Evolutionary conservation across 495 filamentous ascomycete genomes (phyloP).

Genomic region (Chlorociboria aeruginascens): DNA sequence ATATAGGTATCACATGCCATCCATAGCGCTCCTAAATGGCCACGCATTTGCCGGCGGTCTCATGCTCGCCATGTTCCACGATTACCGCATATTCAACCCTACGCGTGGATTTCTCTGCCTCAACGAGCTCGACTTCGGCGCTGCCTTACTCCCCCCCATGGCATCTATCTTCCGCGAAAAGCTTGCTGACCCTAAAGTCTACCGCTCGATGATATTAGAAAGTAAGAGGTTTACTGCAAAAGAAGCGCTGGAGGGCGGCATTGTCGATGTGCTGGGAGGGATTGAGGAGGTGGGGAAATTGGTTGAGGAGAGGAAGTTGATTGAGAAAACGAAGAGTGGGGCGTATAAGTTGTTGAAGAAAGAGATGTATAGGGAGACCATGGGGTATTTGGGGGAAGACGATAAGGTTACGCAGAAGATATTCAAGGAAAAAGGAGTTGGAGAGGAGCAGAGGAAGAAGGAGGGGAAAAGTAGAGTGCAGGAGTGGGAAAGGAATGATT

Average conservation of each 20-base stretch:
- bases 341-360: slow-evolving; percentile 57
- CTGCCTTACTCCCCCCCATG: slow-evolving; percentile 61
- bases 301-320: slow-evolving; percentile 41
- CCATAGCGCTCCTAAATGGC: slow-evolving; percentile 63
- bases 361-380: slow-evolving; percentile 57
- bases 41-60: slow-evolving; percentile 71
- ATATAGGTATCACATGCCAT: slow-evolving; percentile 67
- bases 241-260: slow-evolving; percentile 46
- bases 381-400: slow-evolving; percentile 36
- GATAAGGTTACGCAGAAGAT: slow-evolving; percentile 23
- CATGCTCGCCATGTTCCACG: slow-evolving; percentile 76
- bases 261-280: slow-evolving; percentile 58
- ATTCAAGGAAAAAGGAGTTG: background rate
- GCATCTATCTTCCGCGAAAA: slow-evolving; percentile 62
- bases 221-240: slow-evolving; percentile 49
- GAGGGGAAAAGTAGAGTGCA: slow-evolving; percentile 33
- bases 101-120: slow-evolving; percentile 56
- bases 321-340: slow-evolving; percentile 44
- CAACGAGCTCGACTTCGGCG: slow-evolving; percentile 70
- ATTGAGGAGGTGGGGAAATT: slow-evolving; percentile 45
- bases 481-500: slow-evolving; percentile 20
- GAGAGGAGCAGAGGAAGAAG: slow-evolving; percentile 18
- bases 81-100: slow-evolving; percentile 67
- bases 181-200: slow-evolving; percentile 34
- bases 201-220: slow-evolving; percentile 56